Percentiles rank a stretch among this genome's conserved stretches.
Conservation (phyloP, 164 flowering plant species). For the Sextonia rubra region DNA sequence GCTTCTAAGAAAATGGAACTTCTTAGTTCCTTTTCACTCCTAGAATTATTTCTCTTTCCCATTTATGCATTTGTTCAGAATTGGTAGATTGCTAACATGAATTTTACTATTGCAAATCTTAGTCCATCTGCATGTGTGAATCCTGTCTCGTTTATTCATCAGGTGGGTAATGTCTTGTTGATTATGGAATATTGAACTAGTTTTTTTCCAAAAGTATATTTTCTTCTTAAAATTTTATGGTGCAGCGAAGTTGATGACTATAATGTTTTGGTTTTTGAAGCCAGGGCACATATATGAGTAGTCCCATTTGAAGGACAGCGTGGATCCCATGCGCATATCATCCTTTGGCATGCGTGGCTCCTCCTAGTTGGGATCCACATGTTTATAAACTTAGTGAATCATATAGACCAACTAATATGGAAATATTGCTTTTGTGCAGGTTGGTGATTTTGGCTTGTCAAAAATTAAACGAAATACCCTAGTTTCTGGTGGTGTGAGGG, state of each 20-base stretch:
- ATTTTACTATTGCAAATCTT: neutral
- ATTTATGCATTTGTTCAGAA: neutral
- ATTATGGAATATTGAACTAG: neutral
- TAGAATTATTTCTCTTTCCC: too few species aligned
- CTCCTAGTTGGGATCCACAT: too few species aligned
- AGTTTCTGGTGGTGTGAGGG: slow-evolving; percentile 98
- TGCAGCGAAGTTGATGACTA: neutral
- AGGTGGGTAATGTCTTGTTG: neutral
- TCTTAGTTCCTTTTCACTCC: neutral
- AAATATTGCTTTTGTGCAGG: slow-evolving; percentile 37
- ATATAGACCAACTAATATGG: neutral
- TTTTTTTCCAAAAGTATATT: too few species aligned
- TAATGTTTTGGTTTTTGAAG: too few species aligned
- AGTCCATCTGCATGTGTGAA: neutral
- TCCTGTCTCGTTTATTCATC: neutral
- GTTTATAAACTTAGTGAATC: too few species aligned
- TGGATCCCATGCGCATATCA: neutral
- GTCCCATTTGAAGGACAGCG: neutral
- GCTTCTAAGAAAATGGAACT: neutral
- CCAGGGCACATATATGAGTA: neutral
- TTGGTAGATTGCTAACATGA: neutral
- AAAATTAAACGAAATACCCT: slow-evolving; percentile 95
- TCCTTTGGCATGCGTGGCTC: neutral
- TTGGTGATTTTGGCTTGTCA: slow-evolving; percentile 96
- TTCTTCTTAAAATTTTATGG: too few species aligned